These are phyloP conservation scores for Mortierella sp. DNA, from an alignment of 371 early-diverging fungal genomes.

Conservation along the genomic window DNA sequence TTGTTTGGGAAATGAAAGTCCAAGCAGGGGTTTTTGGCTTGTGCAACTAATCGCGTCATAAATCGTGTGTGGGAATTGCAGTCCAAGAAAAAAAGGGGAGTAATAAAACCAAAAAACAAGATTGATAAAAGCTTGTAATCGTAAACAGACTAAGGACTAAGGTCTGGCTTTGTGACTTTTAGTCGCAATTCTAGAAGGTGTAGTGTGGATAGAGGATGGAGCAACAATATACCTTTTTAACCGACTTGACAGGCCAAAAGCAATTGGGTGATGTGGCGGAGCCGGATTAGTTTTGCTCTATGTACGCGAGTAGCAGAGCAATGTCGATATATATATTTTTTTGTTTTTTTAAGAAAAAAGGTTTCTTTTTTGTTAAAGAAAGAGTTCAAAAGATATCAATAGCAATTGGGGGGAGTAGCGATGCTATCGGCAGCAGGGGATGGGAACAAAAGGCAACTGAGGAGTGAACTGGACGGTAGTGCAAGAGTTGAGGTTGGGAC, in stretches of 20 bases:
- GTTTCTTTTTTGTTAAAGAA: slow-evolving; percentile 6
- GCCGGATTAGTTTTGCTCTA: slow-evolving; percentile 6
- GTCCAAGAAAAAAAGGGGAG: neutral
- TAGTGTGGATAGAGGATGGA: neutral
- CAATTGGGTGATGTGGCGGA: slow-evolving; percentile 7
- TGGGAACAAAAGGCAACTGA: slow-evolving; percentile 56
- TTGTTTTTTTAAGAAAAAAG: slow-evolving; percentile 25
- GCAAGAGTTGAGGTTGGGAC: slow-evolving; percentile 54
- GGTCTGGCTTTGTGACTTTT: neutral
- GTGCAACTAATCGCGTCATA: neutral
- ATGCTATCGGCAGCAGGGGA: slow-evolving; percentile 59
- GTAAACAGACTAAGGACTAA: too few species aligned
- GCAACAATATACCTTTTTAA: slow-evolving; percentile 35
- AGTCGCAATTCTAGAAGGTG: neutral
- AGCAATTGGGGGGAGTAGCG: slow-evolving; percentile 19
- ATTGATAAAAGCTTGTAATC: too few species aligned
- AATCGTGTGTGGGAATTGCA: neutral
- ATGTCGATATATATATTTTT: slow-evolving; percentile 1
- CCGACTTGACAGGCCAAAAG: slow-evolving; percentile 58
- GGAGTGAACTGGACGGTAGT: slow-evolving; percentile 55
- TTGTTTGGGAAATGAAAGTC: neutral
- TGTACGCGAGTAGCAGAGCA: slow-evolving; percentile 9
- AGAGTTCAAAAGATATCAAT: slow-evolving; percentile 23
- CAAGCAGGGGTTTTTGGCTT: neutral
- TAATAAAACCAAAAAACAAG: neutral